These are phyloP conservation scores for Linderniella brevidens DNA, from an alignment of 257 asterid genomes.

Conservation along the genomic window DNA sequence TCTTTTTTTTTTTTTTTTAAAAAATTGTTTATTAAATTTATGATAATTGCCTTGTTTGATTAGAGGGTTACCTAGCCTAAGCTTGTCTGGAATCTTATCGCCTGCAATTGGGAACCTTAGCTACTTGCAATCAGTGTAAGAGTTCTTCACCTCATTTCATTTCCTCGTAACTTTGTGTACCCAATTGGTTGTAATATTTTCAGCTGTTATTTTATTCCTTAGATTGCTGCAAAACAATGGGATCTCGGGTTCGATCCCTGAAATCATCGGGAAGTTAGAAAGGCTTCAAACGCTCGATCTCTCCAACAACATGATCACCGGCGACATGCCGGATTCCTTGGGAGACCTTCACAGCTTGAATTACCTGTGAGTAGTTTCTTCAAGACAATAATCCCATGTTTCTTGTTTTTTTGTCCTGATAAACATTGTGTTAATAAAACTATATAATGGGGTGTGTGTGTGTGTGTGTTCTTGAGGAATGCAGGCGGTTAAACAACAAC, in stretches of 20 bases:
- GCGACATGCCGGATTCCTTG: constrained; percentile 58
- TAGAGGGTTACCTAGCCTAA: constrained; percentile 75
- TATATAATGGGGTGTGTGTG: neutral
- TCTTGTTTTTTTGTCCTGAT: neutral
- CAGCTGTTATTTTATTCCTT: constrained; percentile 9
- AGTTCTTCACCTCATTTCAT: neutral
- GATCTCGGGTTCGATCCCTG: constrained; percentile 62
- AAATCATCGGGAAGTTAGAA: constrained; percentile 49
- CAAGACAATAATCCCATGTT: neutral
- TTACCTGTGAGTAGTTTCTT: constrained; percentile 68
- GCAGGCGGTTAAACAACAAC: constrained; percentile 92
- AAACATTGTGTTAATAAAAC: neutral
- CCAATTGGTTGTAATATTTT: neutral
- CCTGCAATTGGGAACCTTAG: constrained; percentile 78
- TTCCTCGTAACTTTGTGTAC: neutral
- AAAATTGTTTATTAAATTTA: neutral
- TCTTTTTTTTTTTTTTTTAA: neutral
- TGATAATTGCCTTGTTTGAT: neutral
- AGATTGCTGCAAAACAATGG: constrained; percentile 93
- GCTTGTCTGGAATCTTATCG: constrained; percentile 73
- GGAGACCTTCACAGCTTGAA: constrained; percentile 57
- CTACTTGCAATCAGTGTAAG: constrained; percentile 78
- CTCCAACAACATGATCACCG: constrained; percentile 55
- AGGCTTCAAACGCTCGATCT: constrained; percentile 84
- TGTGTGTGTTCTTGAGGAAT: constrained; percentile 24